A percentile compares a stretch with the other conserved stretches of the same genome.
phyloP scores from a whole-genome alignment of 768 basidiomycete genomes.

The Trametes cubensis region DNA sequence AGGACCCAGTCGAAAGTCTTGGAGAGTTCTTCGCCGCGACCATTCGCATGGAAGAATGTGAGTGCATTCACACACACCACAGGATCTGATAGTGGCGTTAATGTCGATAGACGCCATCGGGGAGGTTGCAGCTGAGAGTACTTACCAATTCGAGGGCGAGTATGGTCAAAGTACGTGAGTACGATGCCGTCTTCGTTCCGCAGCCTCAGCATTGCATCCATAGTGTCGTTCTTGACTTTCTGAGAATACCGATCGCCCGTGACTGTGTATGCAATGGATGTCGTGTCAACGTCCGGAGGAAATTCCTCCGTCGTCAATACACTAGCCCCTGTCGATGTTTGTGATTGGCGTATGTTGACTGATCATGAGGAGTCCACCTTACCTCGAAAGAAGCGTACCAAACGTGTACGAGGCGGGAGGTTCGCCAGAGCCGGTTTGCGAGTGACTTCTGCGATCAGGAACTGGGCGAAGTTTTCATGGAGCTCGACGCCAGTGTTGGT shows the following conservation, averaged over 20 bases:
- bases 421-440: slow-evolving; percentile 45
- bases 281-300: slow-evolving; percentile 60
- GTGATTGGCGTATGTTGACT: background rate
- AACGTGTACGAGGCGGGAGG: slow-evolving; percentile 40
- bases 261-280: slow-evolving; percentile 53
- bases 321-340: slow-evolving; percentile 31
- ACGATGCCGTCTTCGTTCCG: slow-evolving; percentile 48
- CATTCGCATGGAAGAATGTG: slow-evolving; percentile 49
- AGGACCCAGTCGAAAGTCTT: slow-evolving; percentile 47
- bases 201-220: slow-evolving; percentile 56
- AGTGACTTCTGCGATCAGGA: slow-evolving; percentile 57
- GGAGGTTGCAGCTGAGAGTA: background rate
- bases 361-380: background rate
- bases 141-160: slow-evolving; percentile 6
- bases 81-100: slow-evolving; percentile 47
- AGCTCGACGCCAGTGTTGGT: slow-evolving; percentile 45
- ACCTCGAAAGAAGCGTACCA: slow-evolving; percentile 59
- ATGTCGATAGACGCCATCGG: slow-evolving; percentile 48
- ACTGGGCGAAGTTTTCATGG: slow-evolving; percentile 58
- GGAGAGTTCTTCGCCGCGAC: slow-evolving; percentile 45
- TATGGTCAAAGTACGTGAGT: slow-evolving; percentile 14
- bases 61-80: slow-evolving; percentile 51
- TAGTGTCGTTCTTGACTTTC: slow-evolving; percentile 36
- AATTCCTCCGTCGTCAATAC: slow-evolving; percentile 49
- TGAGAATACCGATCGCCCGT: slow-evolving; percentile 22